These are phyloP conservation scores for Physcomitrium patens DNA, from an alignment of 225 moss, liverwort and hornwort species.

Conservation along the genomic window DNA sequence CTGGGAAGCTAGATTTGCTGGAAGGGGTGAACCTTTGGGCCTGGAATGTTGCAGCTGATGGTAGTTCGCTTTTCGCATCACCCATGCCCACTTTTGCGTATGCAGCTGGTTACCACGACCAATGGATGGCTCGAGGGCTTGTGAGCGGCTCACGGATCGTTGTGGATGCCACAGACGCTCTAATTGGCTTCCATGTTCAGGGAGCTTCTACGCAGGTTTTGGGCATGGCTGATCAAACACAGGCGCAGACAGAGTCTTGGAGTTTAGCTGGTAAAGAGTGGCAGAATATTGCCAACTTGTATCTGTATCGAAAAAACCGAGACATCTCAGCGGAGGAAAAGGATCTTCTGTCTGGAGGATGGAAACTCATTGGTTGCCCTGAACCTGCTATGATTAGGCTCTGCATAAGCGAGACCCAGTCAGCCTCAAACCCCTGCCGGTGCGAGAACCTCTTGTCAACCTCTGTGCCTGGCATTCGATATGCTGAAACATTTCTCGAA, in stretches of 20 bases:
- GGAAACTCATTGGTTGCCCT: constrained; percentile 62
- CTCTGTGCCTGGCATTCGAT: constrained; percentile 41
- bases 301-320: constrained; percentile 41
- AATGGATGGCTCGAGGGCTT: constrained; percentile 63
- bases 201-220: background rate
- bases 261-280: constrained; percentile 39
- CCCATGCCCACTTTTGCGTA: constrained; percentile 65
- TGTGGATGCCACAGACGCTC: constrained; percentile 65
- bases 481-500: constrained; percentile 58
- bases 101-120: constrained; percentile 58
- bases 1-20: constrained; percentile 45
- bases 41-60: constrained; percentile 47
- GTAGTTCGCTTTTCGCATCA: constrained; percentile 39
- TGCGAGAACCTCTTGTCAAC: constrained; percentile 38
- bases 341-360: constrained; percentile 48
- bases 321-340: constrained; percentile 47
- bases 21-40: constrained; percentile 64
- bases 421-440: constrained; percentile 43
- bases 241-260: constrained; percentile 27
- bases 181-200: constrained; percentile 53
- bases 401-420: constrained; percentile 54
- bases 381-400: constrained; percentile 54
- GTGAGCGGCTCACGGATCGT: constrained; percentile 46
- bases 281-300: constrained; percentile 54
- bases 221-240: background rate